Base-by-base conservation (phyloP, 176 grass and related monocot species). In the Aegilops bicornis region DNA sequence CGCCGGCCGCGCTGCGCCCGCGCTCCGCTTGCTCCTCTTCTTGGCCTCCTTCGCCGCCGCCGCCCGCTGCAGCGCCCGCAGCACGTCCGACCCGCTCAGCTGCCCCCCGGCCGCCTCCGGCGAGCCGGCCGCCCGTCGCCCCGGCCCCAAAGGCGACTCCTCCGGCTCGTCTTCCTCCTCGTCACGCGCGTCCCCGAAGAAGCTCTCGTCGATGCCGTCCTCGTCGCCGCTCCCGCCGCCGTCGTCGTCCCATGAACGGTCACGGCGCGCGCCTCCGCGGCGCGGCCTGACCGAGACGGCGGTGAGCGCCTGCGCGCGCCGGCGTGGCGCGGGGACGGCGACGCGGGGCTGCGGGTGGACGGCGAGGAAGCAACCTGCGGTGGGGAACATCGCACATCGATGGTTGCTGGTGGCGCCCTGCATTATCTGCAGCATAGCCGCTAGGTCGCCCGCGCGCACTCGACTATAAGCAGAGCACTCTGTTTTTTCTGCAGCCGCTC, bases 21-120 rank as follows among this genome's bases (percentile, higher is more conserved):
- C 64, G 17, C 14, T 33, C 50, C n/a, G 56, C 27, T 35, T 82
- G 2, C 62, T 80, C 79, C 20, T 59, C 84, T 52, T 85, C 87
- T 47, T 83, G 35, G 89, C 90, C 73, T 88, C 85, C 82, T 89
- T 91, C 74, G 82, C 78, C 2, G 89, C 85, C 3, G 76, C 74
- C 29, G 85, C 90, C 30, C 78, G 85, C 81, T 87, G 81, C 76
- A 94, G 59, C 23, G 89, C 92, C 14, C 61, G 81, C 77, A 91
- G 92, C 8, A 94, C 89, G 71, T 87, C 89, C 1, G 87, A 87
- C 10, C 89, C 89, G 14, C 84, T 72, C 25, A 91, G 89, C 76
- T 83, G 80, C 39, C 79, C 31, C 31, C 27, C 19, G 16, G 86
- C 3, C 63, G 82, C 15, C 17, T 71, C 63, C 19, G 71, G 32